Percentiles rank a stretch among this genome's conserved stretches.
phyloP scores from a whole-genome alignment of 495 filamentous ascomycete species.

The Penicillium odoratum region DNA sequence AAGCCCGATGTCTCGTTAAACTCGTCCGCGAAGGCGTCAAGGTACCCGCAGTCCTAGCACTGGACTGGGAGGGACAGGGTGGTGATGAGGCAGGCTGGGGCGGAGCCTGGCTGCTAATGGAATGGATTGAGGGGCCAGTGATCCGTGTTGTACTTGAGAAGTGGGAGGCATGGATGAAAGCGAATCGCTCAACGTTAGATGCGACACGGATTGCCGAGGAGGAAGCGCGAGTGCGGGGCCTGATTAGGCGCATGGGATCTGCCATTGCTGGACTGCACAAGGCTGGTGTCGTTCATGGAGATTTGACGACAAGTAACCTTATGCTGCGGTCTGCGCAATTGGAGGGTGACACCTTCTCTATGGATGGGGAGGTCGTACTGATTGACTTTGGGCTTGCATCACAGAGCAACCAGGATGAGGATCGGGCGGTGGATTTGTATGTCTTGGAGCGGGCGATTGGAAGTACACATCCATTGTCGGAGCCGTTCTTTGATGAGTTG shows the following conservation, averaged over 20 bases:
- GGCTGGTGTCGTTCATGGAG: slow-evolving; percentile 85
- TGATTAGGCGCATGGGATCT: slow-evolving; percentile 72
- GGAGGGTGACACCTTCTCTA: slow-evolving; percentile 18
- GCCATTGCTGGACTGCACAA: slow-evolving; percentile 80
- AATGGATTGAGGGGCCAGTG: slow-evolving; percentile 80
- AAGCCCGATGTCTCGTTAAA: slow-evolving; percentile 79
- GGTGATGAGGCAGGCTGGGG: slow-evolving; percentile 49
- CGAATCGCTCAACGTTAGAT: slow-evolving; percentile 18
- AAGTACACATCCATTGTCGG: slow-evolving; percentile 88
- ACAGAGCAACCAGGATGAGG: slow-evolving; percentile 83
- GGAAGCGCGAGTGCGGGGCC: slow-evolving; percentile 44
- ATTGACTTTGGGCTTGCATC: slow-evolving; percentile 95
- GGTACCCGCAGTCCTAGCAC: slow-evolving; percentile 73
- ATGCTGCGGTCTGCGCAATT: slow-evolving; percentile 63
- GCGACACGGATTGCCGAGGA: slow-evolving; percentile 35
- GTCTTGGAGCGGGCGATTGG: slow-evolving; percentile 95
- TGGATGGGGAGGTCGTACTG: slow-evolving; percentile 75
- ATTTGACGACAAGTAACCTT: slow-evolving; percentile 96
- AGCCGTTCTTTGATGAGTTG: slow-evolving; percentile 68
- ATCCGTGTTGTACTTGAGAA: slow-evolving; percentile 66
- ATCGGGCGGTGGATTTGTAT: slow-evolving; percentile 94
- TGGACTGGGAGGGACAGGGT: slow-evolving; percentile 60
- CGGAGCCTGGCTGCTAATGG: slow-evolving; percentile 80
- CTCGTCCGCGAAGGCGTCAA: slow-evolving; percentile 72
- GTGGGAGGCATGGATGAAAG: slow-evolving; percentile 54